Evolutionary conservation across 2,329 filamentous ascomycete species (phyloP), one percentile per base, ranked within the genome.

Genomic region (Aspergillus aculeatus): DNA sequence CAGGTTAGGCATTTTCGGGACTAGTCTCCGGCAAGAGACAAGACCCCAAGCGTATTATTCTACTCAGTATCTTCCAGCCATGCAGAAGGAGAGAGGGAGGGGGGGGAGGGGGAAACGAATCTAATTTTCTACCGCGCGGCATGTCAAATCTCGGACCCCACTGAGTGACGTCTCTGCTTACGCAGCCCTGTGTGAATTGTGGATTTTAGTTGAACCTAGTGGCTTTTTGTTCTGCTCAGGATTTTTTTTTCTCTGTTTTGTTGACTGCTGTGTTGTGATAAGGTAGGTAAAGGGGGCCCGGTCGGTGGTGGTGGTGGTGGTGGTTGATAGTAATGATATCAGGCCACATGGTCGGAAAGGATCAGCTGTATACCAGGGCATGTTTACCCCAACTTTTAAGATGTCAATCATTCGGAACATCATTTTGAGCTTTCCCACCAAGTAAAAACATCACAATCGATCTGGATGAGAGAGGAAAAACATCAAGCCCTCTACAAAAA

Each of bases 121-220:
- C 41, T 48, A 31, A 35, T 31, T 55, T 23, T 21, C 58, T 44
- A 62, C 52, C 26, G 52, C 61, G 58, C 38, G 31, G 54, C 48
- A 49, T 56, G 48, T 52, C 47, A 54, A 48, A 51, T 54, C 51
- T 49, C 50, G 50, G 56, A 60, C 63, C 64, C 64, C 63, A 65
- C 64, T 56, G 52, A 59, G 57, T 67, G 63, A 64, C 65, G 64
- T 65, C 57, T 66, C 58, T 56, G 64, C 63, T 66, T 61, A 66
- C 64, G 64, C 59, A 65, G 61, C 54, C 59, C 41, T 44, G 26
- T 35, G 52, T 26, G 52, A 24, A 54, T 23, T 44, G 51, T 54
- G 52, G 52, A 16, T 35, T 38, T 21, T 26, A 53, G 21, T 21
- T 35, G 4, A 32, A 6, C 31, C 35, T 35, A 23, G 31, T 44